Base-by-base conservation (phyloP, 2,329 filamentous ascomycete species). In the Ophiobolus disseminans region DNA sequence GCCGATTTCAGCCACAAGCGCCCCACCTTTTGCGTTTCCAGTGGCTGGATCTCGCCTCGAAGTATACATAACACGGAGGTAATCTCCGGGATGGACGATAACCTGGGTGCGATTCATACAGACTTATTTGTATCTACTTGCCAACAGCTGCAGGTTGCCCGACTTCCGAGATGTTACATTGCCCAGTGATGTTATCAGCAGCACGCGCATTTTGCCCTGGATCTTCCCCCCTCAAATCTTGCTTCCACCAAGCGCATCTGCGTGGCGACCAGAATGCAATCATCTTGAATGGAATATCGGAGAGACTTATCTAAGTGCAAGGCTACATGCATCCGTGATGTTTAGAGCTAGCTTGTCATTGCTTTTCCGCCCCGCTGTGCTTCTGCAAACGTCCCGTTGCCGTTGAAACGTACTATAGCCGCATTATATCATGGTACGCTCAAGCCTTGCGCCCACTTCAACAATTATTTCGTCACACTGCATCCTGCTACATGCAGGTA, bases 371-470 rank as follows among this genome's bases (percentile, higher is more conserved):
- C 54, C 54, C 54, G 45, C 57, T 41, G 14, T 40, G 25, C 32
- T 31, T 40, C 35, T 46, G 43, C 45, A 45, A 49, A 49, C 37
- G 50, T 45, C 48, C 53, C 49, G 38, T 42, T 48, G 47, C 41
- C 50, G 54, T 60, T 61, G 59, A 63, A 64, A 64, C 58, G 54
- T 32, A 48, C 59, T 60, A 61, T 63, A 53, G 31, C 35, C 17
- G 37, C 35, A 39, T 31, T 46, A 26, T 38, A 31, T 40, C 41
- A 42, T 41, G 47, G 46, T 28, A 36, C 28, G 30, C 17, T 28
- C 39, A 17, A 55, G 44, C 50, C 40, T 51, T 40, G 38, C 44
- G 22, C 34, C 31, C 44, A 37, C 26, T 40, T 43, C 41, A 43
- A 42, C 41, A 50, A 40, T 30, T 36, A 37, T 31, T 39, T 36